Conservation (phyloP, 2,329 filamentous ascomycete species). For the Tricladium varicosporioides region DNA sequence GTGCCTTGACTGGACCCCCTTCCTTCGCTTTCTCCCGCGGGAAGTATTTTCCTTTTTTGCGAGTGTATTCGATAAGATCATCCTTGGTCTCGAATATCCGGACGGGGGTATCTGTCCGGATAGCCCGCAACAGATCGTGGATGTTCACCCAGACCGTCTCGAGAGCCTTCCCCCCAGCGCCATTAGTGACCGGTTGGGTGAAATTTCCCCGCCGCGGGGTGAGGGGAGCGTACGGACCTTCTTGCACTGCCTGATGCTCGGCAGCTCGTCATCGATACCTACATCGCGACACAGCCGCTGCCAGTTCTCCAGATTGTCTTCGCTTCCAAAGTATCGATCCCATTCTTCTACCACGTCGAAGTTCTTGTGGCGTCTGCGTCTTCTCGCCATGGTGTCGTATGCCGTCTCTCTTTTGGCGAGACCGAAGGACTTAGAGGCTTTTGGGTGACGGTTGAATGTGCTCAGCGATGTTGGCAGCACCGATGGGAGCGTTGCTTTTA, state of each 20-base stretch:
- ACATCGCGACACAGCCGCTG: slow-evolving; percentile 45
- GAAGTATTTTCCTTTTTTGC: slow-evolving; percentile 39
- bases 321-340: slow-evolving; percentile 22
- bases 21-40: slow-evolving; percentile 44
- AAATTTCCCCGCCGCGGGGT: too few relatives aligned
- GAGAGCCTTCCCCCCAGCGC: slow-evolving; percentile 37
- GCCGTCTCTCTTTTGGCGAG: too few relatives aligned
- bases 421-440: too few relatives aligned
- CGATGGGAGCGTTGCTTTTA: too few relatives aligned
- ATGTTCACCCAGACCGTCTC: slow-evolving; percentile 48
- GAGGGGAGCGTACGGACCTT: slow-evolving; percentile 35
- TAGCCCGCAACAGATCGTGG: slow-evolving; percentile 43
- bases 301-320: slow-evolving; percentile 40
- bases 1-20: slow-evolving; percentile 39
- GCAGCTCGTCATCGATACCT: slow-evolving; percentile 37
- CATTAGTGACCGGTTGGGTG: too few relatives aligned
- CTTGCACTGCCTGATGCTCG: slow-evolving; percentile 45
- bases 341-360: slow-evolving; percentile 19
- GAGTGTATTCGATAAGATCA: slow-evolving; percentile 39
- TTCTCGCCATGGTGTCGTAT: background rate
- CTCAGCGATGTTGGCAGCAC: too few relatives aligned
- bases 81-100: slow-evolving; percentile 34
- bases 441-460: too few relatives aligned
- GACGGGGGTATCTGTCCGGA: slow-evolving; percentile 29
- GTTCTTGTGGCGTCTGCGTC: background rate